phyloP scores from a whole-genome alignment of 805 yeast genomes.

The Isabelozyma rhagii region DNA sequence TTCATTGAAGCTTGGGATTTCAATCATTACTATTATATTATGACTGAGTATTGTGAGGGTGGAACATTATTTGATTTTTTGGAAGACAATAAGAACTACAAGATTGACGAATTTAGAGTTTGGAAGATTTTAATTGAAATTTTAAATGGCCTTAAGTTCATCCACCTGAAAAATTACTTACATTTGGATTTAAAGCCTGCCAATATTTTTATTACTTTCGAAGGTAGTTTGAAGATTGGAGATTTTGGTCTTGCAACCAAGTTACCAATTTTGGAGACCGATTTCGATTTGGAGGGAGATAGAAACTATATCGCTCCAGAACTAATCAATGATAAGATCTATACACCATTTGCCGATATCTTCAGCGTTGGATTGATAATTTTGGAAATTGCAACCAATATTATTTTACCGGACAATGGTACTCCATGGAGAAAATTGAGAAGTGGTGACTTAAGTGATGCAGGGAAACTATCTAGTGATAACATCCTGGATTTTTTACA shows the following conservation, averaged over 20 bases:
- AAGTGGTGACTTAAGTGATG: conserved; percentile 93
- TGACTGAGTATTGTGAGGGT: conserved; percentile 94
- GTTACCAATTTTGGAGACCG: conserved; percentile 61
- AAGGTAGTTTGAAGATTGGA: conserved; percentile 90
- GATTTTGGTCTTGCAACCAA: conserved; percentile 94
- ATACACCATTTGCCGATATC: conserved; percentile 90
- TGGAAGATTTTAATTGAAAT: conserved; percentile 94
- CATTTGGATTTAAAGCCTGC: conserved; percentile 96
- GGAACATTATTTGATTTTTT: conserved; percentile 84
- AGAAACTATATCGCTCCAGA: conserved; percentile 98
- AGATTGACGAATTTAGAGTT: conserved; percentile 92
- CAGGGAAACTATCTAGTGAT: conserved; percentile 71
- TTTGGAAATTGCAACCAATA: conserved; percentile 94
- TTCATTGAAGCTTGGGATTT: conserved; percentile 85
- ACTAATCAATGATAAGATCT: conserved; percentile 73
- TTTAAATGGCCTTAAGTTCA: conserved; percentile 71
- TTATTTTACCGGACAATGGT: conserved; percentile 92
- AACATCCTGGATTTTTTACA: conserved; percentile 41
- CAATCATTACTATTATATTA: conserved; percentile 73
- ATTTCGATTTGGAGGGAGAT: conserved; percentile 93
- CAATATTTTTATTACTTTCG: conserved; percentile 89
- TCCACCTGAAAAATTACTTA: conserved; percentile 70
- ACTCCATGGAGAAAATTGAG: conserved; percentile 94
- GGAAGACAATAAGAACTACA: conserved; percentile 67
- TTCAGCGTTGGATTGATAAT: conserved; percentile 92